These are phyloP conservation scores for Ophiostoma novo-ulmi DNA, from an alignment of 2,329 filamentous ascomycete genomes.

Conservation along the genomic window DNA sequence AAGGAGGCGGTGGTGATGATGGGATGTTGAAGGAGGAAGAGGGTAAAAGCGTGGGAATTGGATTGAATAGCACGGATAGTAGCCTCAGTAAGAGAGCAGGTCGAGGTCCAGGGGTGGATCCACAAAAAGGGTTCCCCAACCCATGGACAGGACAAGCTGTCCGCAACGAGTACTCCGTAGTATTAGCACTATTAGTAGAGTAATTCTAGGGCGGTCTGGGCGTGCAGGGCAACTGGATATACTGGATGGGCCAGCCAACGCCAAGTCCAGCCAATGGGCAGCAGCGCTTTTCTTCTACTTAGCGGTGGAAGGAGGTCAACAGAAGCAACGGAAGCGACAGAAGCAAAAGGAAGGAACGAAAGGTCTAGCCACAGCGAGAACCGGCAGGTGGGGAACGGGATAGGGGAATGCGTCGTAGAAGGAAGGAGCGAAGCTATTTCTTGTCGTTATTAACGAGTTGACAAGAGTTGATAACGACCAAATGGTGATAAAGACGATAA, in stretches of 20 bases:
- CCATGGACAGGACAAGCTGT: slow-evolving; percentile 23
- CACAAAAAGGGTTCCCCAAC: slow-evolving; percentile 15
- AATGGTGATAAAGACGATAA: neutral
- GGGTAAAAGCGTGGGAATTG: slow-evolving; percentile 17
- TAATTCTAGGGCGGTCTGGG: neutral
- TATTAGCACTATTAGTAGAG: neutral
- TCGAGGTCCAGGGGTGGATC: slow-evolving; percentile 19
- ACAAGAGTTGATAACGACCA: neutral
- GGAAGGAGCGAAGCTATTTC: neutral
- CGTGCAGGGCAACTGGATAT: neutral
- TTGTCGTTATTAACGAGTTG: neutral
- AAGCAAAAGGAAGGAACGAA: slow-evolving; percentile 15
- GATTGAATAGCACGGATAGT: slow-evolving; percentile 8
- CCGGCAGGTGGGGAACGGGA: neutral
- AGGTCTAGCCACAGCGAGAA: slow-evolving; percentile 5
- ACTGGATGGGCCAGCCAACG: neutral
- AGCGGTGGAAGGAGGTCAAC: neutral
- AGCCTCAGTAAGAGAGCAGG: neutral
- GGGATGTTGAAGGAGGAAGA: slow-evolving; percentile 17
- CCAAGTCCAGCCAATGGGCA: slow-evolving; percentile 11
- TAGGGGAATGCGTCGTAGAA: neutral
- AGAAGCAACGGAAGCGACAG: slow-evolving; percentile 9
- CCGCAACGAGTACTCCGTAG: slow-evolving; percentile 17
- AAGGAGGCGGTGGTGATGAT: slow-evolving; percentile 15
- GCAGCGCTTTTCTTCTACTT: neutral